A percentile compares a stretch with the other conserved stretches of the same genome.
Conservation (phyloP, 345 rosid genomes). For the Corchorus capsularis region DNA sequence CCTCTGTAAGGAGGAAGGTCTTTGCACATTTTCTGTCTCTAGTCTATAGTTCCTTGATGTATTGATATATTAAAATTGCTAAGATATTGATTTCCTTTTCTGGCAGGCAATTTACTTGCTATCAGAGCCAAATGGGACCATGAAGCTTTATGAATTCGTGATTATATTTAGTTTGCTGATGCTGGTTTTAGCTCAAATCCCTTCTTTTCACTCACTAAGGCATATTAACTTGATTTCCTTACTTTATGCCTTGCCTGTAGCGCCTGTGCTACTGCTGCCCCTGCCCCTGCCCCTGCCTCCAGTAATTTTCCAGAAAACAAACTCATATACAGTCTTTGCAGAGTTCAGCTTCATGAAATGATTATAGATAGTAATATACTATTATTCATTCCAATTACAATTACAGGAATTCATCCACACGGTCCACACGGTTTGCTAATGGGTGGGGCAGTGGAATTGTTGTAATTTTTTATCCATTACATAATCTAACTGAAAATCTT, state of each 20-base stretch:
- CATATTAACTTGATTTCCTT: constrained; percentile 65
- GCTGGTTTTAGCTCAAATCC: constrained; percentile 75
- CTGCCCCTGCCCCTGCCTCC: no score
- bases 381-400: constrained; percentile 28
- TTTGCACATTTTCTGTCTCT: no score
- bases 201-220: constrained; percentile 65
- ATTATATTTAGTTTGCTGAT: constrained; percentile 69
- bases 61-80: not conserved
- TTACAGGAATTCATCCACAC: constrained; percentile 54
- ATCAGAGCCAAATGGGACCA: constrained; percentile 51
- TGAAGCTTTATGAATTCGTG: constrained; percentile 78
- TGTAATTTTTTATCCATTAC: no score
- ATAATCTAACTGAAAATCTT: no score
- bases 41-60: no score
- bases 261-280: constrained; percentile 64
- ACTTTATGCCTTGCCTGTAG: constrained; percentile 69
- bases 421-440: no score
- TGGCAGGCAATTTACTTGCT: constrained; percentile 66
- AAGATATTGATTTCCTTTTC: not conserved
- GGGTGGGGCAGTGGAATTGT: no score
- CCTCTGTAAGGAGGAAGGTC: no score
- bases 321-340: not conserved
- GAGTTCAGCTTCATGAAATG: no score
- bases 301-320: constrained; percentile 30
- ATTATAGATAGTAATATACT: not conserved